Conservation (phyloP, 2,329 filamentous ascomycete genomes). For the Ascosphaera pollenicola region DNA sequence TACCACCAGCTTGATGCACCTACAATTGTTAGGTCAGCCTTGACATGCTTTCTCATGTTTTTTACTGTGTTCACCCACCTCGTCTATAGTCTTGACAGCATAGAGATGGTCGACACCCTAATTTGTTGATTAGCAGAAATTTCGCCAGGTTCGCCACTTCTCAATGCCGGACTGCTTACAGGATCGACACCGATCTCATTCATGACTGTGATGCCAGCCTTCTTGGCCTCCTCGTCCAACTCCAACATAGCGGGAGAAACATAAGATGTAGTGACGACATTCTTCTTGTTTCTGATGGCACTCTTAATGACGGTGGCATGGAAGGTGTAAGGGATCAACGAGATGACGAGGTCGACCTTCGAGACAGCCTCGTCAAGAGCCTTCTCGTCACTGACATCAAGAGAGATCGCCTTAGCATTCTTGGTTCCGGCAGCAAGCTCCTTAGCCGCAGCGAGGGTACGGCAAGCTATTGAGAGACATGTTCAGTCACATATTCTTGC, state of each 20-base stretch:
- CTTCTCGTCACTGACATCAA: conserved; percentile 57
- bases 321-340: conserved; percentile 77
- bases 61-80: conserved; percentile 7
- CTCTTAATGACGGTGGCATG: conserved; percentile 80
- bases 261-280: conserved; percentile 90
- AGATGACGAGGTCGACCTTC: conserved; percentile 60
- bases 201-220: conserved; percentile 88
- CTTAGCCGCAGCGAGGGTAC: conserved; percentile 57
- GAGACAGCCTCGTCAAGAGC: conserved; percentile 63
- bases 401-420: conserved; percentile 52
- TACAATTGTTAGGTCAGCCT: conserved; percentile 23
- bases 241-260: conserved; percentile 83
- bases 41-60: no score
- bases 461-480: conserved; percentile 37
- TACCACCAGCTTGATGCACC: conserved; percentile 72
- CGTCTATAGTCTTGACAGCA: conserved; percentile 62
- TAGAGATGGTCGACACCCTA: conserved; percentile 32
- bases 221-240: conserved; percentile 62
- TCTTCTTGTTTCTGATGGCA: conserved; percentile 80
- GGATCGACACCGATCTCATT: conserved; percentile 65
- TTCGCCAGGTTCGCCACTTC: conserved; percentile 1
- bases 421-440: conserved; percentile 50
- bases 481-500: not conserved
- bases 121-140: not conserved
- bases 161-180: conserved; percentile 5